phyloP scores from a whole-genome alignment of 2,329 filamentous ascomycete genomes.

The Orbilia oligospora region DNA sequence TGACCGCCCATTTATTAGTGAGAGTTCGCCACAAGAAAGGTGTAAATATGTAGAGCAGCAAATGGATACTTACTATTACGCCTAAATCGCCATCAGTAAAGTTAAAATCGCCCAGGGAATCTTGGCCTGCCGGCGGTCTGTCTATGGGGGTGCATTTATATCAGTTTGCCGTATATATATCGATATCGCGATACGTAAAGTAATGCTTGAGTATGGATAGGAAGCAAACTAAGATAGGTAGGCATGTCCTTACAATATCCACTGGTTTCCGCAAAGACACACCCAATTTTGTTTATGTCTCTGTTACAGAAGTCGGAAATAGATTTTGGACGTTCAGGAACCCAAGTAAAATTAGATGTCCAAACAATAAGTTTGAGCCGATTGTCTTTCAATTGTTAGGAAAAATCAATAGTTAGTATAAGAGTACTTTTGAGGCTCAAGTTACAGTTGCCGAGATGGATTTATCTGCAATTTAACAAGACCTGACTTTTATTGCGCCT shows the following conservation, averaged over 20 bases:
- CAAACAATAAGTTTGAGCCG: neutral
- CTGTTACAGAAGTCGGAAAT: slow-evolving; percentile 11
- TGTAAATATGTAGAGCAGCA: too few relatives aligned
- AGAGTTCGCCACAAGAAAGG: too few relatives aligned
- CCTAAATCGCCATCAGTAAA: too few relatives aligned
- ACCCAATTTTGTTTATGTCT: neutral
- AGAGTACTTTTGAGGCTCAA: too few relatives aligned
- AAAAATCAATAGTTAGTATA: neutral
- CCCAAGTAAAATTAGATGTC: neutral
- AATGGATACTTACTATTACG: too few relatives aligned
- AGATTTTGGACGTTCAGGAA: slow-evolving; percentile 1
- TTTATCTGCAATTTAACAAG: neutral
- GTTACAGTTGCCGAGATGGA: neutral
- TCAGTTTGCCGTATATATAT: neutral
- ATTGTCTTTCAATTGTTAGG: neutral
- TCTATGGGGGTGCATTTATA: too few relatives aligned
- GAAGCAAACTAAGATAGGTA: too few relatives aligned
- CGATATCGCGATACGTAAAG: too few relatives aligned
- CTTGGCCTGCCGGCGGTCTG: too few relatives aligned
- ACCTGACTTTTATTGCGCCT: neutral
- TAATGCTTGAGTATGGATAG: too few relatives aligned
- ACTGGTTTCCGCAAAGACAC: slow-evolving; percentile 8
- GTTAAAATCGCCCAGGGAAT: too few relatives aligned
- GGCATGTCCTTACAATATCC: slow-evolving; percentile 22
- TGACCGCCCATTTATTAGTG: neutral